Base-by-base conservation (phyloP, 2,329 filamentous ascomycete species). In the Aspergillus sp. region DNA sequence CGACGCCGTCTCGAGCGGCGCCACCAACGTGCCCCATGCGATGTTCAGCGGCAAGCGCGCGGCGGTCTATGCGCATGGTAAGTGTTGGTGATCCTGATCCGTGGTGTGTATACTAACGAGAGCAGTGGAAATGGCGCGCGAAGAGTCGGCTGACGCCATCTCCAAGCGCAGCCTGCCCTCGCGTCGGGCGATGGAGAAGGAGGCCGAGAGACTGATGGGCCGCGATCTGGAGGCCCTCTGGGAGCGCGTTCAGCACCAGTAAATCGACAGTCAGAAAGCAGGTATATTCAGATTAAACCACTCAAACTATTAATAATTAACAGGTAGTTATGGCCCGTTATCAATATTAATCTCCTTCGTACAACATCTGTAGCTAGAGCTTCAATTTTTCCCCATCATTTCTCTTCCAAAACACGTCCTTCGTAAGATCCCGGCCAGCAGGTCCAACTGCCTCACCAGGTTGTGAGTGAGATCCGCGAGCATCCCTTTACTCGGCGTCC, bases 21-120 rank as follows among this genome's bases (percentile, higher is more conserved):
- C 74, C 7, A 85, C 82, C 3, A 86, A 86, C 56, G 78, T 86
- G 0, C 82, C 82, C 0, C 83, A 85, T 56, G 83, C 84, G 0
- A 76, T 86, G 60, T 86, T 74, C 61, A 80, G 72, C 11, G 83
- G 82, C 2, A 86, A 86, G 74, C 67, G 76, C 25, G 73, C 82
- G 0, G 82, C 80, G 4, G 82, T 86, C 1, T 82, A 70, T 45
- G 53, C 83, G 4, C 83, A 86, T 57, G 75, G 81, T 83, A 62
- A 72, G 16, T 19, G 16, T 29, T 2, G 5, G 7, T 17, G 16
- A 14, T 38, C 20, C 23, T 38, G 10, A 0, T 29, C 19, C 43
- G 17, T 17, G 23, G 17, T 17, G 16, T n/a, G 13, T 11, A 29
- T 19, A 20, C 48, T 49, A 45, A 38, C 41, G 16, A 45, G 21